Percentiles rank a stretch among this genome's conserved stretches.
phyloP scores from a whole-genome alignment of 2,329 filamentous ascomycete genomes.

The Leptosphaerulina australis region DNA sequence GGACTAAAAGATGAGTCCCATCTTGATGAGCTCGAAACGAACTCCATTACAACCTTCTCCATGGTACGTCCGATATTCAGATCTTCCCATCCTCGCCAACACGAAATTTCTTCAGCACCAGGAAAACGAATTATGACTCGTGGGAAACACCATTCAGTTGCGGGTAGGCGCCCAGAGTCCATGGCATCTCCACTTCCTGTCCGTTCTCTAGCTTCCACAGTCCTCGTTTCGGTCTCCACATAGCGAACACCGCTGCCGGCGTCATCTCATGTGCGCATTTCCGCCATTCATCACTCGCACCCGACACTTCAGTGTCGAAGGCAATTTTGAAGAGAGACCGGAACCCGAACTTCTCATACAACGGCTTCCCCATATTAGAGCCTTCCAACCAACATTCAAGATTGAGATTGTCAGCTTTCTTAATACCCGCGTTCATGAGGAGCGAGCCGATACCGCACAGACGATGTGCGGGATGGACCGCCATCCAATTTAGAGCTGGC shows the following conservation, averaged over 20 bases:
- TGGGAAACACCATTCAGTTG: neutral
- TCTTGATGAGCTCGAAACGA: neutral
- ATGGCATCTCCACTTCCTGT: slow-evolving; percentile 30
- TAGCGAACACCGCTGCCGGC: slow-evolving; percentile 36
- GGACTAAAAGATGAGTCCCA: slow-evolving; percentile 14
- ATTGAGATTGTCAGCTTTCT: slow-evolving; percentile 41
- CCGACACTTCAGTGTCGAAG: slow-evolving; percentile 36
- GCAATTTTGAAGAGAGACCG: slow-evolving; percentile 36
- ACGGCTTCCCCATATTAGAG: slow-evolving; percentile 42
- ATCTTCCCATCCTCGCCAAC: neutral
- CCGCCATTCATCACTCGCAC: slow-evolving; percentile 40
- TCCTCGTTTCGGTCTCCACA: slow-evolving; percentile 43
- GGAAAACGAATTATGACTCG: neutral
- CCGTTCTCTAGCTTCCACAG: slow-evolving; percentile 20
- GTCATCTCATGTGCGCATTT: slow-evolving; percentile 44
- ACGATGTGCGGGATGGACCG: slow-evolving; percentile 45
- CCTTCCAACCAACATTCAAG: slow-evolving; percentile 50
- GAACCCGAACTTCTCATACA: slow-evolving; percentile 47
- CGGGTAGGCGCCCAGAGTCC: slow-evolving; percentile 20
- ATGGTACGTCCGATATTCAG: no score
- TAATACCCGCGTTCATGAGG: slow-evolving; percentile 45
- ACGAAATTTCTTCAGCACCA: no score
- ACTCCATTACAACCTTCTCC: neutral
- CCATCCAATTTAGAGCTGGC: slow-evolving; percentile 46
- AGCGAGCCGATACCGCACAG: slow-evolving; percentile 45